Evolutionary conservation across 495 filamentous ascomycete genomes (phyloP).

Genomic region (Talaromyces proteolyticus): DNA sequence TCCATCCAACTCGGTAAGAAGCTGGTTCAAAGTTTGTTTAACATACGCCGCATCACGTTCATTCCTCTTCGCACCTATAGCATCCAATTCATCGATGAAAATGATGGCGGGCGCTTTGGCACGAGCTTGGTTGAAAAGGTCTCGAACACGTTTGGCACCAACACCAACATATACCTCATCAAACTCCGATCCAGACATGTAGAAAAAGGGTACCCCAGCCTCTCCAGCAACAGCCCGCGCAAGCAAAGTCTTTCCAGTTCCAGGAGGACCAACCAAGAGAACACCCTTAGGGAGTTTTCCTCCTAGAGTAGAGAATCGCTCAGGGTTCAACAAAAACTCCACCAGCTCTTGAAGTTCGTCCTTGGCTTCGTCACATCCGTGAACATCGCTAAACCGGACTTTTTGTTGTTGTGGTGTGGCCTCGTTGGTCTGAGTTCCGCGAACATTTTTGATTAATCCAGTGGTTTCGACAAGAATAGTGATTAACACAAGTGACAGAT

Average conservation of each 20-base stretch:
- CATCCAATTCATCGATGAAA: conserved; percentile 97
- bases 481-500: conserved; percentile 66
- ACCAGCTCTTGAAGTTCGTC: conserved; percentile 96
- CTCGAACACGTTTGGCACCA: conserved; percentile 93
- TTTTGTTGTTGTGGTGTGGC: conserved; percentile 87
- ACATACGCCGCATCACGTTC: conserved; percentile 92
- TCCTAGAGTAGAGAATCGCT: conserved; percentile 84
- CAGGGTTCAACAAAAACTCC: conserved; percentile 89
- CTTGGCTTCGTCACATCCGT: conserved; percentile 97
- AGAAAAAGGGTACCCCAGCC: conserved; percentile 97
- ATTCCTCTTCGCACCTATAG: conserved; percentile 90
- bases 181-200: conserved; percentile 98
- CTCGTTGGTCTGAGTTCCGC: conserved; percentile 64
- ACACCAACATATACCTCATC: conserved; percentile 98
- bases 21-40: conserved; percentile 94
- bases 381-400: conserved; percentile 87
- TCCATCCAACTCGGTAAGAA: conserved; percentile 95
- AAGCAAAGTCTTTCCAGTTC: conserved; percentile 96
- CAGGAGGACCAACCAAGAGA: conserved; percentile 88
- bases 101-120: conserved; percentile 90
- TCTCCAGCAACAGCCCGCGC: conserved; percentile 95
- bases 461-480: conserved; percentile 75
- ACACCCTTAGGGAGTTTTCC: conserved; percentile 97
- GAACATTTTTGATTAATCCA: conserved; percentile 70
- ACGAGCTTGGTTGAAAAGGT: conserved; percentile 86